These are phyloP conservation scores for Lepidium africanum DNA, from an alignment of 345 rosid species.

Conservation along the genomic window DNA sequence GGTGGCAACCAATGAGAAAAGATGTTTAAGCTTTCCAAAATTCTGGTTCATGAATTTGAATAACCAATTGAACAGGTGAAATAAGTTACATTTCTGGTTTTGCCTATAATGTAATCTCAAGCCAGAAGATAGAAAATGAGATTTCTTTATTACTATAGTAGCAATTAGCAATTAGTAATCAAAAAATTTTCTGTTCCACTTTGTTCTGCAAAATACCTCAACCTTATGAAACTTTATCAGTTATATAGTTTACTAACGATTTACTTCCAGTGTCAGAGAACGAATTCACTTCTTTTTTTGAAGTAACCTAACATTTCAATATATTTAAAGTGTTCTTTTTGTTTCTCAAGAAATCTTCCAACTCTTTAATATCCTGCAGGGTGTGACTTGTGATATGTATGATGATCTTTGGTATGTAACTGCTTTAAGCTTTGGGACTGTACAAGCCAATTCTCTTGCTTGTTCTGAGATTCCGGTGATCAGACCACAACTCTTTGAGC, in stretches of 20 bases:
- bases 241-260: background rate
- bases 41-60: too few species aligned
- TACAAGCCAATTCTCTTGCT: slow-evolving; percentile 62
- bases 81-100: background rate
- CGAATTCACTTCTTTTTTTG: background rate
- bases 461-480: slow-evolving; percentile 50
- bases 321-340: background rate
- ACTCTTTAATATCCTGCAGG: slow-evolving; percentile 35
- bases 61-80: too few species aligned
- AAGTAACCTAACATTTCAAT: background rate
- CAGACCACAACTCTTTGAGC: slow-evolving; percentile 58
- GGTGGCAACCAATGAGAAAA: too few species aligned
- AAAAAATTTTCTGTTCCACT: background rate
- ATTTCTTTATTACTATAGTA: background rate
- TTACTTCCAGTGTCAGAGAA: background rate
- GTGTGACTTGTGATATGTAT: slow-evolving; percentile 78
- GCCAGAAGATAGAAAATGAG: background rate
- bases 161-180: background rate
- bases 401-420: slow-evolving; percentile 81
- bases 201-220: background rate
- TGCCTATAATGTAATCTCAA: background rate
- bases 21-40: too few species aligned
- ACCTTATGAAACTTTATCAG: background rate
- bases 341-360: background rate
- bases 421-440: slow-evolving; percentile 59